Conservation (phyloP, 805 yeast genomes). For the Grigorovia yakushimaensis region DNA sequence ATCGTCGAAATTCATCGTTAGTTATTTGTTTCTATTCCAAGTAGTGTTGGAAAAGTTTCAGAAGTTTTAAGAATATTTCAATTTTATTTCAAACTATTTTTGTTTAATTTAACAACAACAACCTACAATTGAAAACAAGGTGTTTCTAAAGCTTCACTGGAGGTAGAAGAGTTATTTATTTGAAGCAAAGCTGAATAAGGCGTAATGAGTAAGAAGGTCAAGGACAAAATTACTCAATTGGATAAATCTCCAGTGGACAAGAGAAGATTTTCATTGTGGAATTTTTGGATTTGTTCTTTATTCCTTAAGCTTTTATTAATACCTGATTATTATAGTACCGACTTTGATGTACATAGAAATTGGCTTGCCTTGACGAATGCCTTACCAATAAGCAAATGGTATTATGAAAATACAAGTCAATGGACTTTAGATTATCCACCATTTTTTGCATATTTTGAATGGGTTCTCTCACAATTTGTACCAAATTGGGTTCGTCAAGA, state of each 20-base stretch:
- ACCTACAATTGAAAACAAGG: too few species aligned
- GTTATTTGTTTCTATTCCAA: conserved; percentile 2
- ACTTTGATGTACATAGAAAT: conserved; percentile 93
- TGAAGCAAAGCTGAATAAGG: too few species aligned
- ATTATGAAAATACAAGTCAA: conserved; percentile 61
- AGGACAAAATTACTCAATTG: background rate
- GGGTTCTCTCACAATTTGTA: conserved; percentile 61
- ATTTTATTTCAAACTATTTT: too few species aligned
- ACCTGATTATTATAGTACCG: conserved; percentile 86
- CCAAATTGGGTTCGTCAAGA: conserved; percentile 55
- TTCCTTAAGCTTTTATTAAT: conserved; percentile 52
- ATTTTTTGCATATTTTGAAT: conserved; percentile 92
- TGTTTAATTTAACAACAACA: background rate
- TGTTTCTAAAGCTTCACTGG: too few species aligned
- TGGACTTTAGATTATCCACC: conserved; percentile 99
- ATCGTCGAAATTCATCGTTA: conserved; percentile 10
- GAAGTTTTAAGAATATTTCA: too few species aligned
- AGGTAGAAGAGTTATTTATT: too few species aligned
- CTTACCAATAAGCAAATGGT: conserved; percentile 75
- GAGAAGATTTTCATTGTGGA: conserved; percentile 43
- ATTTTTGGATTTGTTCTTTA: conserved; percentile 56
- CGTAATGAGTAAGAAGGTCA: too few species aligned
- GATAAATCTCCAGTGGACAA: background rate
- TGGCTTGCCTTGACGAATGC: conserved; percentile 87
- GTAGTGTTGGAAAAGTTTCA: conserved; percentile 7